Evolutionary conservation across 2,329 filamentous ascomycete species (phyloP).

Genomic region (Drechmeria coniospora): DNA sequence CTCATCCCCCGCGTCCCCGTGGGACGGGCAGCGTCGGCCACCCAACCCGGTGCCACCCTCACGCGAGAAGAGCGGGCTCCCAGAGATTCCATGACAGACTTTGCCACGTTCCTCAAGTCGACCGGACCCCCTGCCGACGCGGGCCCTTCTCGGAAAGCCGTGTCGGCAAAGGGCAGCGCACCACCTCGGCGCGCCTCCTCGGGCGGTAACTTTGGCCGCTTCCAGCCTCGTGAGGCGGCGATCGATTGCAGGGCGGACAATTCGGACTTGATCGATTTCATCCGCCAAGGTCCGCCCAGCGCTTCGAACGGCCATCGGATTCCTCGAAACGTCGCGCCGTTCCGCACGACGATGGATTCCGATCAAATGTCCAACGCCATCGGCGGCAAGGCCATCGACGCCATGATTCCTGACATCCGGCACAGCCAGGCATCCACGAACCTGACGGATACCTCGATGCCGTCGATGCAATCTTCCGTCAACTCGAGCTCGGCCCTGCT

Average conservation of each 20-base stretch:
- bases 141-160: constrained; percentile 16
- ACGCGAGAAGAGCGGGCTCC: constrained; percentile 61
- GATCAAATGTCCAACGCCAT: constrained; percentile 50
- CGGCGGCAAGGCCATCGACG: constrained; percentile 42
- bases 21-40: constrained; percentile 7
- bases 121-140: constrained; percentile 52
- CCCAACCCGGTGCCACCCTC: constrained; percentile 10
- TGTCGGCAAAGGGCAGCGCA: constrained; percentile 17
- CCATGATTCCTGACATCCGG: constrained; percentile 38
- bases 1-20: constrained; percentile 10
- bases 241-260: constrained; percentile 50
- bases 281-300: constrained; percentile 66
- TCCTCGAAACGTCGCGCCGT: constrained; percentile 69
- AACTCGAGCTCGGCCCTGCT: constrained; percentile 63
- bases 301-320: constrained; percentile 51
- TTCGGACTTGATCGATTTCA: constrained; percentile 88
- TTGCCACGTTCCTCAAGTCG: constrained; percentile 78
- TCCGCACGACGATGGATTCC: constrained; percentile 72
- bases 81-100: constrained; percentile 60
- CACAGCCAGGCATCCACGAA: constrained; percentile 41
- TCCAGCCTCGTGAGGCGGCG: constrained; percentile 58
- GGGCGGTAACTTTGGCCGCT: constrained; percentile 31
- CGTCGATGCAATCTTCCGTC: constrained; percentile 45
- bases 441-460: constrained; percentile 41
- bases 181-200: constrained; percentile 23